Evolutionary conservation across 805 yeast genomes (phyloP), one percentile per base, ranked within the genome.

Genomic region (Teunomyces aglyptinius): DNA sequence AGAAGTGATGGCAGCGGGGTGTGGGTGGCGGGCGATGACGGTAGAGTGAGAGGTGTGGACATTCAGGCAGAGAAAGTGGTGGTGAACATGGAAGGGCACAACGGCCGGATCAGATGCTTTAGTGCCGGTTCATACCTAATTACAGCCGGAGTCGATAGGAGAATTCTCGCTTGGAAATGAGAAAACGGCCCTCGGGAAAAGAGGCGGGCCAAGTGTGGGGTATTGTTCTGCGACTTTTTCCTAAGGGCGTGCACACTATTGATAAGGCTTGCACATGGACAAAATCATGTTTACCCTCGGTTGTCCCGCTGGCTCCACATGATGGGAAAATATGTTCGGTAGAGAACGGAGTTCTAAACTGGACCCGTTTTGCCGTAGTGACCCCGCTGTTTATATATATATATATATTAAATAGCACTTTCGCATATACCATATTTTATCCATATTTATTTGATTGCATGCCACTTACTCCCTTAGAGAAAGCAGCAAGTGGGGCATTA

Each of bases 401-500:
- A 33, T 33, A 36, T 36, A 34, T 34, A 34, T 26, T 7, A 12
- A 19, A 34, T 12, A 7, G 18, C 12, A 13, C 39, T 13, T 11
- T 7, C 20, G 3, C 22, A 19, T 26, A 12, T 4, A 36, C 8
- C 13, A 12, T 20, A n/a, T n/a, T 12, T 12, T 12, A 4, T 12
- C 19, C 6, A 10, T 18, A 11, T 10, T 19, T n/a, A 22, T 19
- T n/a, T 36, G 13, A 36, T 78, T 78, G 83, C 69, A 78, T 78
- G 83, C 70, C 80, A 5, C 74, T 78, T 41, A 60, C 83, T n/a
- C 85, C 88, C 6, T 68, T 88, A 58, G 95, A 89, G 53, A 81
- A 82, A 57, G 96, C 96, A 0, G 75, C 86, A 12, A 82, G 87
- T 42, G 96, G 96, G 0, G 89, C 96, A 0, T 72, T 85, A 41